Conservation (phyloP, 202 grass and related monocot species). For the Schoenoplectus tabernaemontani region DNA sequence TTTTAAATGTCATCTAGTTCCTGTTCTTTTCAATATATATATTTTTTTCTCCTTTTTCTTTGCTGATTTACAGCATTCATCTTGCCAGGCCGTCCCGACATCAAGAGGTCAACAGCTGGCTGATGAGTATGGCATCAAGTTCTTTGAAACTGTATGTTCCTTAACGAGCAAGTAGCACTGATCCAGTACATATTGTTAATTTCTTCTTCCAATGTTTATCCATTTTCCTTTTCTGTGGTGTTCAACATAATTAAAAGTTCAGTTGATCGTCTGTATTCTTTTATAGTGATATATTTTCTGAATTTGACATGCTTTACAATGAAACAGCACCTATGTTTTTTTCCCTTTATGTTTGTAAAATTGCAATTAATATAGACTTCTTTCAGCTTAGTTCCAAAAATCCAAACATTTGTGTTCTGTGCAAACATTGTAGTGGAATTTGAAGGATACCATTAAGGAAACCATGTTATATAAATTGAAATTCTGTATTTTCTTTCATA, state of each 20-base stretch:
- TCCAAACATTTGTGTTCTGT: background rate
- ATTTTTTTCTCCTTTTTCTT: background rate
- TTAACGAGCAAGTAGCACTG: background rate
- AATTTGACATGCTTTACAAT: background rate
- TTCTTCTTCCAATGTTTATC: background rate
- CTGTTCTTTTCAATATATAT: background rate
- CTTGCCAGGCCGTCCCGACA: slow-evolving; percentile 78
- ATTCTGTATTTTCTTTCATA: background rate
- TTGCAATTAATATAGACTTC: background rate
- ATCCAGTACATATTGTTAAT: background rate
- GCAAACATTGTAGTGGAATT: background rate
- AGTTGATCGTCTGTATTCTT: background rate
- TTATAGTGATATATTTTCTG: background rate
- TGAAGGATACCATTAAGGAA: background rate
- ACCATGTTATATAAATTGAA: background rate
- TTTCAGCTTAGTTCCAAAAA: background rate
- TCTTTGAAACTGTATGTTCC: slow-evolving; percentile 83
- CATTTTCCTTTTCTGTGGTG: background rate
- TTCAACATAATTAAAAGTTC: background rate
- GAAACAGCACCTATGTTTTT: background rate
- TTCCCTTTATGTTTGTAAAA: background rate
- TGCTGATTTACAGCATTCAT: background rate
- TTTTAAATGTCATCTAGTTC: background rate
- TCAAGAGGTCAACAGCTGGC: slow-evolving; percentile 78
- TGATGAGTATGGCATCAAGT: slow-evolving; percentile 87